A percentile compares a stretch with the other conserved stretches of the same genome.
phyloP scores from a whole-genome alignment of 1,139 yeast genomes.

The Sugiyamaella paludigena region DNA sequence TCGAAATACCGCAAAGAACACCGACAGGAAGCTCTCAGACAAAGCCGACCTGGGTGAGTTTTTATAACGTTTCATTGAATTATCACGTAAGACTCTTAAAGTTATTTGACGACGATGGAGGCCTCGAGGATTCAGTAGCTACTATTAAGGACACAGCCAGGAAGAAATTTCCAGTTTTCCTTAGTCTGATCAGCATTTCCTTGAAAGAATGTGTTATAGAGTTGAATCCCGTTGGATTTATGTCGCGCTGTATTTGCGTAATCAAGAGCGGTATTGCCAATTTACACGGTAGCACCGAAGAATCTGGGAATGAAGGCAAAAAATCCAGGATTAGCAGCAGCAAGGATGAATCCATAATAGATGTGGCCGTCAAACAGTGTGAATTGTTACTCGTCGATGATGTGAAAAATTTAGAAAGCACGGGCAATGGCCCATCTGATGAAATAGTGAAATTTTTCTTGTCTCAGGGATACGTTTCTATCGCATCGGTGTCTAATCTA shows the following conservation, averaged over 20 bases:
- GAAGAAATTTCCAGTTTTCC: constrained; percentile 19
- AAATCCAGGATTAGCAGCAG: no score
- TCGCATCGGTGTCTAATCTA: constrained; percentile 23
- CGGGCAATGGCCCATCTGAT: neutral
- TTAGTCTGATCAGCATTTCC: constrained; percentile 21
- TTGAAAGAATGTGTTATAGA: constrained; percentile 32
- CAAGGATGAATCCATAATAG: constrained; percentile 14
- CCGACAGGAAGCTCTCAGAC: constrained; percentile 17
- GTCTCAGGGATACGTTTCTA: constrained; percentile 27
- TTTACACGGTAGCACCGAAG: constrained; percentile 40
- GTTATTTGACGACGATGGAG: constrained; percentile 24
- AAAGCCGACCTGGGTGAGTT: constrained; percentile 8
- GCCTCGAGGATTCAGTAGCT: constrained; percentile 15
- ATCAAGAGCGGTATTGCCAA: constrained; percentile 55
- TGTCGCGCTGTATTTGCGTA: constrained; percentile 51
- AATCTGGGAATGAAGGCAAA: neutral
- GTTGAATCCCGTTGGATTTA: constrained; percentile 41
- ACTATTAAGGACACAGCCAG: constrained; percentile 9
- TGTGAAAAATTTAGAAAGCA: constrained; percentile 13
- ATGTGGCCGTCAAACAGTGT: constrained; percentile 26
- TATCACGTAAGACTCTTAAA: constrained; percentile 31
- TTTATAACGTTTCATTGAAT: constrained; percentile 29
- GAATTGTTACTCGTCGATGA: constrained; percentile 34
- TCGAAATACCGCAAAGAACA: neutral
- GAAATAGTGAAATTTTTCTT: constrained; percentile 21